A percentile compares a stretch with the other conserved stretches of the same genome.
phyloP scores from a whole-genome alignment of 75 land plant genomes.

The Isoetes taiwanensis region DNA sequence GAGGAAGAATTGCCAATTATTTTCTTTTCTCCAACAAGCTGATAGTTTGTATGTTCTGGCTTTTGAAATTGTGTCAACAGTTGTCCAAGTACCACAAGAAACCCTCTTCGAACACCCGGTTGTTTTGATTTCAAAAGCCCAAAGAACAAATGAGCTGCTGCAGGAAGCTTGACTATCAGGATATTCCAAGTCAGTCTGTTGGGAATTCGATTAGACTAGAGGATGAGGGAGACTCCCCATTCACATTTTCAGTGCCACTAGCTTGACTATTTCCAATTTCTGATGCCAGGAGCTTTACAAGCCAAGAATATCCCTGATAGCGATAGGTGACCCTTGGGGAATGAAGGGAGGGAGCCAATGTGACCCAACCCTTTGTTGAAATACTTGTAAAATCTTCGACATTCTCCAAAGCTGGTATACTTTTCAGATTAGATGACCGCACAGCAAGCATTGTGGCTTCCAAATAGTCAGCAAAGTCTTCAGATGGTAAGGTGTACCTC shows the following conservation, averaged over 20 bases:
- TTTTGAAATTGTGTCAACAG: constrained; percentile 68
- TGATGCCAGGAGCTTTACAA: constrained; percentile 59
- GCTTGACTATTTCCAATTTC: too few relatives aligned
- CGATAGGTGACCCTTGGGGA: constrained; percentile 61
- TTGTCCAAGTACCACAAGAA: constrained; percentile 67
- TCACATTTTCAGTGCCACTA: too few relatives aligned
- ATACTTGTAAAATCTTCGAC: constrained; percentile 12
- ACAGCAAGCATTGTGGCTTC: constrained; percentile 41
- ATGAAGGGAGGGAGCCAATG: constrained; percentile 72
- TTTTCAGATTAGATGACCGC: too few relatives aligned
- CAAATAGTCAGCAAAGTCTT: constrained; percentile 56
- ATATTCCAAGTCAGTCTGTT: too few relatives aligned
- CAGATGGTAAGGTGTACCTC: constrained; percentile 43
- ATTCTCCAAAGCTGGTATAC: constrained; percentile 22
- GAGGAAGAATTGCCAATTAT: too few relatives aligned
- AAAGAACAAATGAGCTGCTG: constrained; percentile 52
- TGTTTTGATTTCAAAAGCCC: constrained; percentile 78
- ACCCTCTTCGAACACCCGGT: constrained; percentile 61
- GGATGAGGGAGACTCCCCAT: too few relatives aligned
- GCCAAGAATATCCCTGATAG: constrained; percentile 81
- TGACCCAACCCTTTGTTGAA: constrained; percentile 62
- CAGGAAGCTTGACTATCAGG: too few relatives aligned
- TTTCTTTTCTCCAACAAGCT: too few relatives aligned
- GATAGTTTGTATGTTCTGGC: too few relatives aligned
- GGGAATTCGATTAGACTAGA: too few relatives aligned